Percentiles rank a stretch among this genome's conserved stretches.
These are phyloP conservation scores for Ceratobasidium sp. DNA, from an alignment of 1,284 basidiomycete species.

Conservation along the genomic window DNA sequence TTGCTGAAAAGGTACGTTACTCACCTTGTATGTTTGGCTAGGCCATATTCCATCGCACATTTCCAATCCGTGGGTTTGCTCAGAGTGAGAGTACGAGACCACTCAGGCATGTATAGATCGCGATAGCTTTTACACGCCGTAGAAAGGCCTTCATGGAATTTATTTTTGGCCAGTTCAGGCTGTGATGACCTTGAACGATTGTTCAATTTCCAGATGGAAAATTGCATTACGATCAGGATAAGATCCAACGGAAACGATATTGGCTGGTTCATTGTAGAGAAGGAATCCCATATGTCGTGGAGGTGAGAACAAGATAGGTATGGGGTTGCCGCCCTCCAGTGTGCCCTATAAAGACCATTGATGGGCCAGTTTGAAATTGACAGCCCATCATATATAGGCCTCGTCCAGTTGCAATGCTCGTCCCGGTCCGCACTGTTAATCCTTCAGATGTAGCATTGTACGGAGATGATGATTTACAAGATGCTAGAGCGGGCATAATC, in stretches of 20 bases:
- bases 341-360: too few species aligned
- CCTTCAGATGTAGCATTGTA: too few species aligned
- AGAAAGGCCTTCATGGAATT: background rate
- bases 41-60: background rate
- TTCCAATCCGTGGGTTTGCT: background rate
- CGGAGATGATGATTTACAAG: too few species aligned
- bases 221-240: background rate
- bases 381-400: too few species aligned
- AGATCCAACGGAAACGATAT: slow-evolving; percentile 12
- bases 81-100: slow-evolving; percentile 4
- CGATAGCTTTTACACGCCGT: background rate
- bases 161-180: background rate
- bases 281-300: background rate
- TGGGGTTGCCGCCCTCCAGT: too few species aligned
- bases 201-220: background rate
- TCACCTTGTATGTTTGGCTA: background rate
- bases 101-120: slow-evolving; percentile 5
- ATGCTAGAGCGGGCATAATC: too few species aligned
- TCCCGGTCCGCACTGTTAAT: too few species aligned
- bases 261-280: background rate
- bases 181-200: background rate
- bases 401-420: too few species aligned
- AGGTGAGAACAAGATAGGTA: background rate
- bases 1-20: background rate
- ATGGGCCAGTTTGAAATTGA: too few species aligned